Evolutionary conservation across 495 filamentous ascomycete species (phyloP), one percentile per base, ranked within the genome.

Genomic region (Neurospora sp.): DNA sequence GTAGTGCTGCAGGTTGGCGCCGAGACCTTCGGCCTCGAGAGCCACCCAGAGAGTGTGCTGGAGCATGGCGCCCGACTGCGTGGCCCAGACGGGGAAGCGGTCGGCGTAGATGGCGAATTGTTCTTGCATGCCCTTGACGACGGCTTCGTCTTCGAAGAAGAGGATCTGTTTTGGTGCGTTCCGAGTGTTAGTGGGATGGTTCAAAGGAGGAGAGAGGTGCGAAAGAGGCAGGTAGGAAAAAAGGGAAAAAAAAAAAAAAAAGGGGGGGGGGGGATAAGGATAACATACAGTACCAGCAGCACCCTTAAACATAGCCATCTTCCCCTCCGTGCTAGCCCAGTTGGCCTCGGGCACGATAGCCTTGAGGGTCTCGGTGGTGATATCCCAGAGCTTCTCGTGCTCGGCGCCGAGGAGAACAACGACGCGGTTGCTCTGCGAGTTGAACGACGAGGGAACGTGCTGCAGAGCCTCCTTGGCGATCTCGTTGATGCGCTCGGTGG

Each of bases 1-100:
- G 83, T 92, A 92, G 80, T 93, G 91, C 84, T 94, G 91, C 5
- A 94, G 84, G 82, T 89, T 93, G 78, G 86, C 87, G 61, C 90
- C 91, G 41, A 93, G 82, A 41, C 91, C 91, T 81, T 93, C 90
- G 72, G 85, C 83, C 80, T 90, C 88, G 44, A 94, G 84, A 0
- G 88, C 86, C 1, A 86, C 88, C 91, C 91, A 94, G 65, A 89
- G 70, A 27, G 84, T 81, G 82, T 83, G 88, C 81, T 93, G 90
- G 78, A 89, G 83, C 89, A 93, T 93, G 79, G 84, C 91, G 71
- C 80, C 83, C 48, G 84, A 85, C 79, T 93, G 89, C 45, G 82
- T 78, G 71, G 87, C 86, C 88, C 88, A 91, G 77, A 75, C 74
- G 73, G 86, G 88, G 87, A 90, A 90, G 65, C 71, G 35, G 78